phyloP scores from a whole-genome alignment of 2,329 filamentous ascomycete genomes.

The Nemania sp. region DNA sequence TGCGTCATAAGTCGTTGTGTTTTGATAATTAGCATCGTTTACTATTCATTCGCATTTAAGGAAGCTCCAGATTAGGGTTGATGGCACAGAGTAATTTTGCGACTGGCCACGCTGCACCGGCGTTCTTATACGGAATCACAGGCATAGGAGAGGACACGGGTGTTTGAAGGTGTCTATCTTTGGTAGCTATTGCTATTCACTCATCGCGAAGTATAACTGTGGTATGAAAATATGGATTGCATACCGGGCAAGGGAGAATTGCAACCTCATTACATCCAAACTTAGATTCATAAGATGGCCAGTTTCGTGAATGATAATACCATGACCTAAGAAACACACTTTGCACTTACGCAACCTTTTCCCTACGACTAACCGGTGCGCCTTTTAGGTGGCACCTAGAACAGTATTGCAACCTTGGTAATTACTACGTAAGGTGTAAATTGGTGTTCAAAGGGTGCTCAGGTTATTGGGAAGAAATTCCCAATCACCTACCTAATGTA shows the following conservation, averaged over 20 bases:
- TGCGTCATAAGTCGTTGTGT: conserved; percentile 7
- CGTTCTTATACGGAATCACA: conserved; percentile 3
- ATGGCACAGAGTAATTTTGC: conserved; percentile 3
- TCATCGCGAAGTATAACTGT: conserved; percentile 1
- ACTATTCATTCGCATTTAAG: conserved; percentile 18
- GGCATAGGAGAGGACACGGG: conserved; percentile 2
- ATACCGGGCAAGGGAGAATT: background rate
- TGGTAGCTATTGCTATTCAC: conserved; percentile 3
- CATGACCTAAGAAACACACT: conserved; percentile 12
- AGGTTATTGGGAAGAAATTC: too few relatives aligned
- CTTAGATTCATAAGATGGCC: background rate
- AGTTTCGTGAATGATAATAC: conserved; percentile 13
- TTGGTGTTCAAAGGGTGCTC: too few relatives aligned
- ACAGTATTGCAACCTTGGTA: too few relatives aligned
- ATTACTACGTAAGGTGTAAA: too few relatives aligned
- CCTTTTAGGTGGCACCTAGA: too few relatives aligned
- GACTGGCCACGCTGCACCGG: background rate
- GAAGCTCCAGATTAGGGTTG: background rate
- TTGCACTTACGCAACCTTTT: background rate
- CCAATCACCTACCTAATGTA: too few relatives aligned
- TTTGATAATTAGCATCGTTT: conserved; percentile 39
- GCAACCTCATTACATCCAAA: background rate
- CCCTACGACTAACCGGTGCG: too few relatives aligned
- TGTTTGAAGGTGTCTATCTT: conserved; percentile 10
- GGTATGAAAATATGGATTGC: conserved; percentile 1